phyloP scores from a whole-genome alignment of 1,284 basidiomycete species.

The Sutorius eximius region DNA sequence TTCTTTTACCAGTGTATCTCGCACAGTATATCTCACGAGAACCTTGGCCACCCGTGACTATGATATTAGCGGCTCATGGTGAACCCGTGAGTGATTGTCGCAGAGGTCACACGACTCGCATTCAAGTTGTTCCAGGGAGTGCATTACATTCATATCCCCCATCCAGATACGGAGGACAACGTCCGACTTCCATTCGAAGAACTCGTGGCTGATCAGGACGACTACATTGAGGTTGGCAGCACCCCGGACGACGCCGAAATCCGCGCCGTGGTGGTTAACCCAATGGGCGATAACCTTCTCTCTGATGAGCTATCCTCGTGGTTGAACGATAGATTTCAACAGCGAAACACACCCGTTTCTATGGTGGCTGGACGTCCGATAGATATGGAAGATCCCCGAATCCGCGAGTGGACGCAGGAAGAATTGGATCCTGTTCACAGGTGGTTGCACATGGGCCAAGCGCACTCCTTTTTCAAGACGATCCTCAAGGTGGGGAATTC shows the following conservation, averaged over 20 bases:
- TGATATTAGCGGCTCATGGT: conserved; percentile 36
- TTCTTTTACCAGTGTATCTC: conserved; percentile 45
- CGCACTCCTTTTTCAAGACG: conserved; percentile 22
- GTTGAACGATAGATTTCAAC: conserved; percentile 31
- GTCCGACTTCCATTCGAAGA: conserved; percentile 32
- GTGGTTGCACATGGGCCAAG: conserved; percentile 24
- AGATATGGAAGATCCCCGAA: conserved; percentile 40
- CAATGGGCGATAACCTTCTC: conserved; percentile 11
- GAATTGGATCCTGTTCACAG: conserved; percentile 33
- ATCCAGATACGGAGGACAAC: conserved; percentile 16
- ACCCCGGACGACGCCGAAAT: conserved; percentile 23
- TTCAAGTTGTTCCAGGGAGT: conserved; percentile 18
- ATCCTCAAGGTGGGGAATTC: conserved; percentile 26
- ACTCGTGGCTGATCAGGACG: conserved; percentile 24
- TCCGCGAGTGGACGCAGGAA: conserved; percentile 36
- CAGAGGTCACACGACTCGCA: not conserved
- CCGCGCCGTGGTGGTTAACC: conserved; percentile 20
- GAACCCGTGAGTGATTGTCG: conserved; percentile 26
- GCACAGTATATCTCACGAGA: conserved; percentile 31
- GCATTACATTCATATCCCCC: conserved; percentile 34
- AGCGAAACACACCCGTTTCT: conserved; percentile 19
- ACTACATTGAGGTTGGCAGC: conserved; percentile 26
- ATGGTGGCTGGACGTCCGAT: conserved; percentile 15
- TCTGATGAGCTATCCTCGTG: conserved; percentile 29
- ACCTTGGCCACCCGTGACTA: conserved; percentile 34